Conservation (phyloP, 1,284 basidiomycete species). For the Heliocybe sulcata region DNA sequence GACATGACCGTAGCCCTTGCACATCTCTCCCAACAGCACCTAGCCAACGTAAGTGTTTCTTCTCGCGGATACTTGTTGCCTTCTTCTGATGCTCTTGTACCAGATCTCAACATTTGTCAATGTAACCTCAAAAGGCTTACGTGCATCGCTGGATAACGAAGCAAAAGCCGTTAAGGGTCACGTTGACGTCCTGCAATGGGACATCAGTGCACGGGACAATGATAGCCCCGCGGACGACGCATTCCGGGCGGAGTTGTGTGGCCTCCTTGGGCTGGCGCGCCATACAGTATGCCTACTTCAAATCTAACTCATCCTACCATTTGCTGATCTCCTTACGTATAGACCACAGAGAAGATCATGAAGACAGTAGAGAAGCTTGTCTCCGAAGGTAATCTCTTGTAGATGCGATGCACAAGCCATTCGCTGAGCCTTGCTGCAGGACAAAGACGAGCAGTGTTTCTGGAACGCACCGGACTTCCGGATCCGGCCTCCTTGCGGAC, state of each 20-base stretch:
- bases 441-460: too few relatives aligned
- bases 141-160: background rate
- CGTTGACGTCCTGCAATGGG: background rate
- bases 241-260: background rate
- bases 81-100: background rate
- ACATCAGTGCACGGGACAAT: background rate
- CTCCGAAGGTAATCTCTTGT: too few relatives aligned
- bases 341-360: background rate
- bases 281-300: background rate
- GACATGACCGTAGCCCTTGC: background rate
- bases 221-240: background rate
- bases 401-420: too few relatives aligned
- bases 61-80: background rate
- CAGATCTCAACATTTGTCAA: background rate
- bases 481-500: too few relatives aligned
- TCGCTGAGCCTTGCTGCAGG: too few relatives aligned
- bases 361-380: too few relatives aligned
- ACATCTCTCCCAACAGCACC: background rate
- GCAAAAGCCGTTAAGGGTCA: background rate
- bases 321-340: background rate
- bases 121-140: background rate
- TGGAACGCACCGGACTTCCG: too few relatives aligned
- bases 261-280: background rate
- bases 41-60: background rate
- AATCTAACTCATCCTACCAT: background rate